Percentiles rank a stretch among this genome's conserved stretches.
These are phyloP conservation scores for Penicillium sp. DNA, from an alignment of 2,329 filamentous ascomycete genomes.

Conservation along the genomic window DNA sequence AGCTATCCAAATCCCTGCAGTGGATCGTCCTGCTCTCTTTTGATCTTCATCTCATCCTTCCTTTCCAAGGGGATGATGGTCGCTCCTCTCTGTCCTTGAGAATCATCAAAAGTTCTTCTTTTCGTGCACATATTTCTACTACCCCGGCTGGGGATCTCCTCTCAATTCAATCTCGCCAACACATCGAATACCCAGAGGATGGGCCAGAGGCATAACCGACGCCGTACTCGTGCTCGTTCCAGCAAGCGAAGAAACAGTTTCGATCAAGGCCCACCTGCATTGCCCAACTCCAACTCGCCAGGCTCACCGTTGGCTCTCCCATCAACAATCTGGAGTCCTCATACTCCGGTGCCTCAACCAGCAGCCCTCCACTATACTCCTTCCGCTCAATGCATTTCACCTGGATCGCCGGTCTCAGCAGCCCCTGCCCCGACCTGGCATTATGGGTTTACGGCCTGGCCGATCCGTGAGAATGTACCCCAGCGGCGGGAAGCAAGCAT, in stretches of 20 bases:
- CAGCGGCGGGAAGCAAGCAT: constrained; percentile 26
- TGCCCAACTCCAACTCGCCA: constrained; percentile 14
- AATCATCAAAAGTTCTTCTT: constrained; percentile 21
- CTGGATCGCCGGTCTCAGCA: constrained; percentile 31
- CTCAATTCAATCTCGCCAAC: constrained; percentile 7
- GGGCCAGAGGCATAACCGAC: constrained; percentile 53
- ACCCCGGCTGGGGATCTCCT: constrained; percentile 11
- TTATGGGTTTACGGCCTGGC: constrained; percentile 46
- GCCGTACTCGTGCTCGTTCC: constrained; percentile 48
- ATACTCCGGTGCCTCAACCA: constrained; percentile 18
- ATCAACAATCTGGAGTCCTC: constrained; percentile 16
- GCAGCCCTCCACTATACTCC: constrained; percentile 24
- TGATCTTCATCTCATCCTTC: constrained; percentile 43
- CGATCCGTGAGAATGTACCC: constrained; percentile 40
- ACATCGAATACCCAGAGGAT: constrained; percentile 33
- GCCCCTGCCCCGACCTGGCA: constrained; percentile 48
- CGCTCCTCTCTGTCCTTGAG: constrained; percentile 36
- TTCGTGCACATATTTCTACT: constrained; percentile 11
- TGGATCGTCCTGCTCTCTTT: constrained; percentile 16
- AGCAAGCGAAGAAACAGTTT: constrained; percentile 38
- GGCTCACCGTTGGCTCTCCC: constrained; percentile 11
- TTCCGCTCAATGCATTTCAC: constrained; percentile 29
- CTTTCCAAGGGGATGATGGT: constrained; percentile 40
- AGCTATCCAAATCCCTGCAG: constrained; percentile 19
- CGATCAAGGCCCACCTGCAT: constrained; percentile 13